Base-by-base conservation (phyloP, 495 filamentous ascomycete genomes). In the Daldinia vernicosa region DNA sequence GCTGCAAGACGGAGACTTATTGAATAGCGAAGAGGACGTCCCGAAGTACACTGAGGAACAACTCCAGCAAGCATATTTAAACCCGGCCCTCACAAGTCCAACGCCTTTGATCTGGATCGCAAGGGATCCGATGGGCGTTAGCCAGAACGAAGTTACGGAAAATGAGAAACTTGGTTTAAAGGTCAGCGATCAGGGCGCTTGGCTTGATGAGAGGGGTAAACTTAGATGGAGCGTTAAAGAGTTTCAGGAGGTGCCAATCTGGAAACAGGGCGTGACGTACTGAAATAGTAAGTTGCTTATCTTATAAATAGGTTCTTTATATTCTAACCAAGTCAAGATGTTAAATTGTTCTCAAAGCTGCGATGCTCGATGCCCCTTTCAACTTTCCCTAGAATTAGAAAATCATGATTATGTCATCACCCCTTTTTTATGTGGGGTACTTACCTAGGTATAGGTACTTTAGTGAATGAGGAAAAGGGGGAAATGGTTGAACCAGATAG, bases 61-160 rank as follows among this genome's bases (percentile, higher is more conserved):
- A 39, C 75, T 84, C 14, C 75, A 79, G 28, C 83, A 85, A 11
- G 90, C 90, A 0, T 94, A 90, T 73, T 85, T 84, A 58, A 86
- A 92, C 70, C 91, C 91, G 0, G 89, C 89, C 43, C 85, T 94
- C 69, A 88, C 84, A 58, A 78, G 80, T 11, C 79, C 80, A 0
- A 82, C 86, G 0, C 90, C 90, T 6, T 80, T 82, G 45, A 79
- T 94, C 7, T 94, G 91, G 91, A 86, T 94, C 5, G 89, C 90
- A 0, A 81, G 82, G 19, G 91, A 94, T 76, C 80, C 85, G 2
- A 89, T 86, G 71, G 87, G 89, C 2, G 87, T 92, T 19, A 88
- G 85, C 63, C 76, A 77, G 32, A 85, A 89, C 68, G 91, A 93
- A 75, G 78, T 91, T 40, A 22, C 32, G 19, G 73, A 77, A 43